phyloP scores from a whole-genome alignment of 345 rosid species.

The Brassica carinata region DNA sequence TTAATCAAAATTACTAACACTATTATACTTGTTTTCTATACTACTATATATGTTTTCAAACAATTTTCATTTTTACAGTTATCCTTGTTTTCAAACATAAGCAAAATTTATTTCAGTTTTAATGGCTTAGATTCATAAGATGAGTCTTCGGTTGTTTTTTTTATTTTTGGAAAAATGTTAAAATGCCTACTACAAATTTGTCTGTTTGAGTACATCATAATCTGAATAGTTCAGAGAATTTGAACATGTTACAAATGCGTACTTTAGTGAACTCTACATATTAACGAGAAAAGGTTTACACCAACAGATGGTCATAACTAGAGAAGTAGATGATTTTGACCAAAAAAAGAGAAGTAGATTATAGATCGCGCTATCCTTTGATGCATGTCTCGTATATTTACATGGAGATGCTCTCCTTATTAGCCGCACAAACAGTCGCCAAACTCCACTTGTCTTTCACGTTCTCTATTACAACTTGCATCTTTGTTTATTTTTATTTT shows the following conservation, averaged over 20 bases:
- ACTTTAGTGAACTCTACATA: background rate
- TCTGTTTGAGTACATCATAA: background rate
- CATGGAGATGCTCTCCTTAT: constrained; percentile 35
- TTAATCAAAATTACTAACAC: no score
- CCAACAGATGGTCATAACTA: background rate
- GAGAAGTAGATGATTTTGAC: background rate
- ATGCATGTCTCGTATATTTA: constrained; percentile 40
- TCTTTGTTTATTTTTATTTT: constrained; percentile 12
- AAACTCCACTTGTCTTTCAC: constrained; percentile 41
- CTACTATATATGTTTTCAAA: no score
- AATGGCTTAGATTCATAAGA: background rate
- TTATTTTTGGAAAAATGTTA: background rate
- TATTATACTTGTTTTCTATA: no score
- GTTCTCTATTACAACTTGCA: constrained; percentile 41
- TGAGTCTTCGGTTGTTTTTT: background rate
- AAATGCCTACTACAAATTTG: background rate
- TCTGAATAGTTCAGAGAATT: background rate
- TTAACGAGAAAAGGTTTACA: background rate
- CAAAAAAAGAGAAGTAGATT: background rate
- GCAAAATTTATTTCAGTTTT: no score
- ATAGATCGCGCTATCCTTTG: constrained; percentile 26
- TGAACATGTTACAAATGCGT: background rate
- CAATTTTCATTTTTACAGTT: no score
- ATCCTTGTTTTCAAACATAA: no score
- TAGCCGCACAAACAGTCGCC: constrained; percentile 39